Conservation (phyloP, 495 filamentous ascomycete species). For the Zalerion maritima region DNA sequence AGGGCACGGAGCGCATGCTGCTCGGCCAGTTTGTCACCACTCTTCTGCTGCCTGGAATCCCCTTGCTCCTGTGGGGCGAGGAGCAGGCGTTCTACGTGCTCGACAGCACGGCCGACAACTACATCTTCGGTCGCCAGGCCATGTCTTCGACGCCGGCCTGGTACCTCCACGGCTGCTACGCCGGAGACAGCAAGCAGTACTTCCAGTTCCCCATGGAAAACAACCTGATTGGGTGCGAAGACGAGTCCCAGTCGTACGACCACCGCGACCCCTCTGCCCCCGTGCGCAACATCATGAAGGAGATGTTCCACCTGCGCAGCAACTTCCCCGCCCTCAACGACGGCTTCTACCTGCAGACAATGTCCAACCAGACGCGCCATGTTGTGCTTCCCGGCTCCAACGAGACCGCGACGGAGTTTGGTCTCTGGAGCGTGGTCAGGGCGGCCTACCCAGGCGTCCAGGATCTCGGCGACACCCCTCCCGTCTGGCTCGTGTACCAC, state of each 20-base stretch:
- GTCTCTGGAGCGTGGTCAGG: slow-evolving; percentile 52
- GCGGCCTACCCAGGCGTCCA: slow-evolving; percentile 36
- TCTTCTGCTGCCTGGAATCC: slow-evolving; percentile 51
- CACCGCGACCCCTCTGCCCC: slow-evolving; percentile 58
- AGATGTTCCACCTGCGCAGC: slow-evolving; percentile 49
- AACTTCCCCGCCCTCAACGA: slow-evolving; percentile 48
- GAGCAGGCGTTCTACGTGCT: slow-evolving; percentile 56
- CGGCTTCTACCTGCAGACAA: slow-evolving; percentile 42
- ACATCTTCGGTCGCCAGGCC: slow-evolving; percentile 54
- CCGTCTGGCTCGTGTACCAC: slow-evolving; percentile 53
- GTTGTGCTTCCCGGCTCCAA: slow-evolving; percentile 39
- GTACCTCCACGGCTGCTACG: slow-evolving; percentile 56
- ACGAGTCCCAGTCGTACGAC: slow-evolving; percentile 43
- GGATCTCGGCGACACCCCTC: slow-evolving; percentile 35
- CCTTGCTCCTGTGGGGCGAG: slow-evolving; percentile 52
- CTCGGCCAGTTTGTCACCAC: slow-evolving; percentile 51
- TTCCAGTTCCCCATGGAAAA: slow-evolving; percentile 43
- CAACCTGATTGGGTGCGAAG: slow-evolving; percentile 42
- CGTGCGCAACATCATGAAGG: slow-evolving; percentile 50
- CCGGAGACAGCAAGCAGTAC: slow-evolving; percentile 40
- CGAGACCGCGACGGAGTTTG: slow-evolving; percentile 42
- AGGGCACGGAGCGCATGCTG: slow-evolving; percentile 46
- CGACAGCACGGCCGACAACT: slow-evolving; percentile 53
- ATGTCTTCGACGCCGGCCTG: slow-evolving; percentile 55
- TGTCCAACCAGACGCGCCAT: slow-evolving; percentile 44